These are phyloP conservation scores for Kalaharituber pfeilii DNA, from an alignment of 2,329 filamentous ascomycete species.

Conservation along the genomic window DNA sequence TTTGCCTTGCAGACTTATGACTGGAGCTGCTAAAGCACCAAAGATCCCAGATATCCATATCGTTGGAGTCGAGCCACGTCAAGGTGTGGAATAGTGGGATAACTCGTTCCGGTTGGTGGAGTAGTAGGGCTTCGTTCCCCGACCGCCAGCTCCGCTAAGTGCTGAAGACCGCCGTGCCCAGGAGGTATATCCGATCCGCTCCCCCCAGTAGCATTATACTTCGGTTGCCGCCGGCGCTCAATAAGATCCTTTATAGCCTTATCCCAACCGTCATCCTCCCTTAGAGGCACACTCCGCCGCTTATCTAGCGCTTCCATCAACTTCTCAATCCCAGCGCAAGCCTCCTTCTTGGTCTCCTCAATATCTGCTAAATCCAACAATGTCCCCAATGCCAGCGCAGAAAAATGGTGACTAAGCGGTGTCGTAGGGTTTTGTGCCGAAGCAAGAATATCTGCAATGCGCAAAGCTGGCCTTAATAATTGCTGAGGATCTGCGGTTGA, in stretches of 20 bases:
- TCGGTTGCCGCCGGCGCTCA: constrained; percentile 29
- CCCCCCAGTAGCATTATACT: constrained; percentile 25
- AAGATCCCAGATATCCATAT: constrained; percentile 15
- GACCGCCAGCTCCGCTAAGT: constrained; percentile 37
- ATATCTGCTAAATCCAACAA: constrained; percentile 42
- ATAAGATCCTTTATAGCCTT: constrained; percentile 38
- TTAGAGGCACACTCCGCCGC: constrained; percentile 27
- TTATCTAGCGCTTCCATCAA: constrained; percentile 36
- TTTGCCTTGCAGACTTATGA: no score
- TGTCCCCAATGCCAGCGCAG: constrained; percentile 41
- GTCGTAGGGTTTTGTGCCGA: constrained; percentile 38
- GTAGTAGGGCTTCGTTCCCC: constrained; percentile 14
- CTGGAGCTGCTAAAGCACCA: constrained; percentile 13
- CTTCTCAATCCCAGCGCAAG: constrained; percentile 37
- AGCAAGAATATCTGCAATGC: constrained; percentile 42
- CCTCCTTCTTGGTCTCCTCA: constrained; percentile 40
- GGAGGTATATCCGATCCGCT: constrained; percentile 33
- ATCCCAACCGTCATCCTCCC: constrained; percentile 40
- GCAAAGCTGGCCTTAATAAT: constrained; percentile 42
- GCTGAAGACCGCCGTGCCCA: constrained; percentile 37
- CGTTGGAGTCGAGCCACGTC: constrained; percentile 9
- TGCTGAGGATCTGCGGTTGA: constrained; percentile 39
- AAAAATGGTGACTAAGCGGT: constrained; percentile 51
- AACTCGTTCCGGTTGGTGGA: constrained; percentile 7
- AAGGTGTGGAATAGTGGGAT: constrained; percentile 6